Percentiles rank a stretch among this genome's conserved stretches.
Conservation (phyloP, 257 asterid species). For the Capsicum pubescens region DNA sequence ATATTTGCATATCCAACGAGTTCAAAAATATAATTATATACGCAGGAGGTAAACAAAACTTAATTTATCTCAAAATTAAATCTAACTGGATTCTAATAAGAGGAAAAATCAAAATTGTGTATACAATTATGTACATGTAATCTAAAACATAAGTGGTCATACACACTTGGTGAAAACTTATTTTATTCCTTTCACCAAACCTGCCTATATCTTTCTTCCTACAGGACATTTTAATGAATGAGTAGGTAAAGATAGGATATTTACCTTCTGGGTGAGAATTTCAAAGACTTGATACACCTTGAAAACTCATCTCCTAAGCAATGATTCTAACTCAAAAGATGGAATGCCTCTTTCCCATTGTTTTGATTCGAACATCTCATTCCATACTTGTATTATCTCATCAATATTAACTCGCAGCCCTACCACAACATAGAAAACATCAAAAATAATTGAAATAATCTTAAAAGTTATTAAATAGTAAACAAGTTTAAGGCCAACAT, state of each 20-base stretch:
- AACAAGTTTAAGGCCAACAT: not conserved
- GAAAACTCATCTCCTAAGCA: conserved; percentile 71
- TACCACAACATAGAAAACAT: conserved; percentile 40
- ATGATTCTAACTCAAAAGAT: conserved; percentile 74
- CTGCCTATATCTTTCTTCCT: not conserved
- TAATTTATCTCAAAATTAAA: not conserved
- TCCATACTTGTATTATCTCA: conserved; percentile 91
- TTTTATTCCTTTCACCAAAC: too few species aligned
- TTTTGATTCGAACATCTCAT: conserved; percentile 84
- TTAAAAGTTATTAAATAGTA: not conserved
- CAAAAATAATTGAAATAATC: conserved; percentile 29
- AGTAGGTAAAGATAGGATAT: too few species aligned
- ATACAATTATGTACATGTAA: not conserved
- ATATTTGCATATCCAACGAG: not conserved
- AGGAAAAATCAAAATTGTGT: not conserved
- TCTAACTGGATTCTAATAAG: not conserved
- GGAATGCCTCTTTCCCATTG: conserved; percentile 65
- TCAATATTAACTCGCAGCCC: conserved; percentile 83
- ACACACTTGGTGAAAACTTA: too few species aligned
- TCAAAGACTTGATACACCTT: conserved; percentile 63
- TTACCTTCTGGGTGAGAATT: conserved; percentile 24
- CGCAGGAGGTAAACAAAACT: not conserved
- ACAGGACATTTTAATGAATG: not conserved
- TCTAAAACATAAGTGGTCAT: too few species aligned
- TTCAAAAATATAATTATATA: not conserved